A percentile compares a stretch with the other conserved stretches of the same genome.
These are phyloP conservation scores for Calonectria pseudoreteaudii DNA, from an alignment of 2,329 filamentous ascomycete species.

Conservation along the genomic window DNA sequence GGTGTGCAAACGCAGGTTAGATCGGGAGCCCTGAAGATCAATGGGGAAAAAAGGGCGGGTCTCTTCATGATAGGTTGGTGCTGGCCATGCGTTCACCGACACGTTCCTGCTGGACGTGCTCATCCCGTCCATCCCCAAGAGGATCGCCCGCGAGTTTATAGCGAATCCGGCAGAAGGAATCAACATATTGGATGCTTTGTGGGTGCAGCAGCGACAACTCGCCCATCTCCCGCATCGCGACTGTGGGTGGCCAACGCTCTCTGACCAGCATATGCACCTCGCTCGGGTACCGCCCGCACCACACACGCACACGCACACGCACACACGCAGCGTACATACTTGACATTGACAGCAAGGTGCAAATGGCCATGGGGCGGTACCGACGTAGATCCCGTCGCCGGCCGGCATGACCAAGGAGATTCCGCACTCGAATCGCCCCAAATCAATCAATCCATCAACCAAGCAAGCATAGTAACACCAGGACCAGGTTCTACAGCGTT, in stretches of 20 bases:
- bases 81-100: conserved; percentile 19
- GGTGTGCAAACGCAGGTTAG: conserved; percentile 2
- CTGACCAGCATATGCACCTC: conserved; percentile 19
- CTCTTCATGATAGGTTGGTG: conserved; percentile 13
- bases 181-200: neutral
- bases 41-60: conserved; percentile 16
- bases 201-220: neutral
- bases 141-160: conserved; percentile 11
- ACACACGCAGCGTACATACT: neutral
- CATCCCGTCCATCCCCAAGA: neutral
- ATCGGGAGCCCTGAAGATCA: conserved; percentile 19
- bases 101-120: conserved; percentile 9
- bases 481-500: conserved; percentile 29
- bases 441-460: neutral
- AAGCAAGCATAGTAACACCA: neutral
- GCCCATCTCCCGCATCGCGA: conserved; percentile 7
- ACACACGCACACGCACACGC: neutral
- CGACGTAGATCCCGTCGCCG: conserved; percentile 24
- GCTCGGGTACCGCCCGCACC: neutral
- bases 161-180: neutral
- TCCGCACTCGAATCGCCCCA: neutral
- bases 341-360: conserved; percentile 10
- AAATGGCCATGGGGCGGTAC: conserved; percentile 17
- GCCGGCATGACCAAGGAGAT: conserved; percentile 18
- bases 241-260: conserved; percentile 2